Evolutionary conservation across 2,329 filamentous ascomycete species (phyloP), one percentile per base, ranked within the genome.

Genomic region (Pseudocercospora ulei): DNA sequence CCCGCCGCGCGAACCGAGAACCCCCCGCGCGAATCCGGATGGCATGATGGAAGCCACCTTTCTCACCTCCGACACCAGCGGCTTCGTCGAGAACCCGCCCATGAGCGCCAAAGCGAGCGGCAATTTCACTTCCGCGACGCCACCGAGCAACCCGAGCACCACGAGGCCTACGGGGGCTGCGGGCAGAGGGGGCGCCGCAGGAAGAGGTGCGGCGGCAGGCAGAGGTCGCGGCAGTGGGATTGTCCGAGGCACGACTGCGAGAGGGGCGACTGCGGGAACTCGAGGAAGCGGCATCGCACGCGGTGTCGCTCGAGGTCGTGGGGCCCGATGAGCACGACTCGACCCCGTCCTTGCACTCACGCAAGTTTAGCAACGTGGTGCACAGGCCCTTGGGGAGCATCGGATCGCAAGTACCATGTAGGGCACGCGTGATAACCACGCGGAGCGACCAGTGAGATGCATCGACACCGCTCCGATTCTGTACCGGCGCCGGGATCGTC

Each of bases 51-150:
- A 95, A 52, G 82, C 81, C 35, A 94, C 87, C 0, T 94, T 94
- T 56, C 75, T 95, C 71, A 94, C 87, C 14, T 93, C 84, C 7
- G 86, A 94, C 57, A 92, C 81, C 4, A 84, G 83, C 1, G 95
- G 94, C 56, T 76, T 94, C 39, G 85, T 94, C 20, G 83, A 94
- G 53, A 87, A 86, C 5, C 49, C 54, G 16, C 71, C 72, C 3
- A 64, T 61, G 3, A 72, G 70, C 23, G 67, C 65, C 18, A 74
- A 71, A 53, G 58, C 60, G 3, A 61, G 56, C 42, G 68, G 41
- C 36, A 51, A 50, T 18, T 51, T 44, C 38, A 48, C 38, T 23
- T 46, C 44, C 11, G 47, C n/a, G n/a, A n/a, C 47, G 35, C 49
- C 49, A 14, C 33, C 41, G 22, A 48, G 44, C 19, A 40, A 45